A percentile compares a stretch with the other conserved stretches of the same genome.
phyloP scores from a whole-genome alignment of 2,329 filamentous ascomycete genomes.

The Paraconiothyrium sp. region DNA sequence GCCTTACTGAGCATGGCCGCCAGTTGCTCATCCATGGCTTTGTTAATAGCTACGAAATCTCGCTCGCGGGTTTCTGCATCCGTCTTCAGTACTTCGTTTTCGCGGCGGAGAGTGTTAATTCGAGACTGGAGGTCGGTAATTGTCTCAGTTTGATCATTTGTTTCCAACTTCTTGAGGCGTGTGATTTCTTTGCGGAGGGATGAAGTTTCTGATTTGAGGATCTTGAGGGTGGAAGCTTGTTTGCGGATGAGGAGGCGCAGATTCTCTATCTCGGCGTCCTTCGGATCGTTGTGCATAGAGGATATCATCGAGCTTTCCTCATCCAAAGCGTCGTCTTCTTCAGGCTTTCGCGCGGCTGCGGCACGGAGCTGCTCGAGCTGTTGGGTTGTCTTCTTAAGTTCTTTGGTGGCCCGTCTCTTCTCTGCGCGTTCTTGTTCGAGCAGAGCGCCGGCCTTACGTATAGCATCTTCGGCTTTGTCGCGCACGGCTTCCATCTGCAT shows the following conservation, averaged over 20 bases:
- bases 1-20: conserved; percentile 38
- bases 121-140: conserved; percentile 23
- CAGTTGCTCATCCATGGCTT: conserved; percentile 46
- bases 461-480: conserved; percentile 47
- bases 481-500: conserved; percentile 40
- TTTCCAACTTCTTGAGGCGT: conserved; percentile 18
- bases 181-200: conserved; percentile 31
- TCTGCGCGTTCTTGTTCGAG: conserved; percentile 46
- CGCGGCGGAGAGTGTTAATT: conserved; percentile 21
- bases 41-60: conserved; percentile 43
- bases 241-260: conserved; percentile 39
- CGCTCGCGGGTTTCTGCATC: conserved; percentile 31
- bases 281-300: conserved; percentile 23
- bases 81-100: conserved; percentile 32
- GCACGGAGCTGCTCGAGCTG: conserved; percentile 34
- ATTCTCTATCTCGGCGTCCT: conserved; percentile 38
- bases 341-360: conserved; percentile 21
- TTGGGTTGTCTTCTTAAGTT: conserved; percentile 34
- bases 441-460: conserved; percentile 43
- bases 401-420: conserved; percentile 38
- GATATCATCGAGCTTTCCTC: conserved; percentile 25
- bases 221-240: conserved; percentile 37
- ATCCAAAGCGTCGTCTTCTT: conserved; percentile 26
- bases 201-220: conserved; percentile 31
- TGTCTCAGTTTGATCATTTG: conserved; percentile 6